Evolutionary conservation across 257 asterid genomes (phyloP).

Genomic region (Solanum medicagineum): DNA sequence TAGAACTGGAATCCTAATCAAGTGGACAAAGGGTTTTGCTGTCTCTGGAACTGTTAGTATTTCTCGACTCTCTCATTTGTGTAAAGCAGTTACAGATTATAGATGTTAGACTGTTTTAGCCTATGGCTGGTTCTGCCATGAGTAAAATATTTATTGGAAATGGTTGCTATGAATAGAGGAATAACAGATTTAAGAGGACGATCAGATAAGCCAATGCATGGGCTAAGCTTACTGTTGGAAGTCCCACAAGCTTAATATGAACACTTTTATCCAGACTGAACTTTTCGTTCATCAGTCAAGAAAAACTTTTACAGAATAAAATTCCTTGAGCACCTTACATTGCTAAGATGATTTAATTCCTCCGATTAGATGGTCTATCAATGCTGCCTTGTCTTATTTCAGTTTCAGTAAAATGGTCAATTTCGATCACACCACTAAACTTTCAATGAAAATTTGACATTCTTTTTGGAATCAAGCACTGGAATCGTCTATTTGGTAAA

Average conservation of each 20-base stretch:
- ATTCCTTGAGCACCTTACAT: neutral
- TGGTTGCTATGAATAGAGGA: neutral
- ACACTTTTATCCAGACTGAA: neutral
- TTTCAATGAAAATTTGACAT: neutral
- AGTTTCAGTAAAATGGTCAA: neutral
- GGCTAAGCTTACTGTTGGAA: neutral
- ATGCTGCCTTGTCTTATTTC: neutral
- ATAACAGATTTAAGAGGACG: neutral
- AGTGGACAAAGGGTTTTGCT: conserved; percentile 76
- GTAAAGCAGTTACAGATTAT: neutral
- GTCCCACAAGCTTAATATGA: neutral
- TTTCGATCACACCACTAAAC: neutral
- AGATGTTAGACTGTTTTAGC: neutral
- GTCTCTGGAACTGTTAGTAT: conserved; percentile 67
- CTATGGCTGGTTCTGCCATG: neutral
- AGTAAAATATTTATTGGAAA: neutral
- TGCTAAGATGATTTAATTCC: neutral
- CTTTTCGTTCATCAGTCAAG: neutral
- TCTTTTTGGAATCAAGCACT: neutral
- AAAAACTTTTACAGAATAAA: too few relatives aligned
- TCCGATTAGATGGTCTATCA: neutral
- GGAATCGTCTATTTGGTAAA: neutral
- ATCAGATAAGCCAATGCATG: neutral
- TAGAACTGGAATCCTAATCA: conserved; percentile 63
- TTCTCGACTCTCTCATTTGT: neutral